These are phyloP conservation scores for Cyberlindnera maritima DNA, from an alignment of 805 yeast species.

Conservation along the genomic window DNA sequence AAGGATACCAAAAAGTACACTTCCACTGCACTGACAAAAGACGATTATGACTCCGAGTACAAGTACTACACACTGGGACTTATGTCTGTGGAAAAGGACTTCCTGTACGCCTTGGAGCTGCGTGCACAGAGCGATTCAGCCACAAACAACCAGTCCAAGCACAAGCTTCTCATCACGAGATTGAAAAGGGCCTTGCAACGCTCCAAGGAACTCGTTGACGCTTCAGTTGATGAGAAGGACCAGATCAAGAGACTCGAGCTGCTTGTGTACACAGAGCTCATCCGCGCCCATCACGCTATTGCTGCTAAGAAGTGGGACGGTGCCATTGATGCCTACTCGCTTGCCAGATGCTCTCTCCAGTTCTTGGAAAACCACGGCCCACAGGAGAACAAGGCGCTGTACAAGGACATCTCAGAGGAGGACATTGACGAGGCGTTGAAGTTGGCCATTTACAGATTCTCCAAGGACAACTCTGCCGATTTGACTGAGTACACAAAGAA, in stretches of 20 bases:
- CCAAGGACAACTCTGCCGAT: constrained; percentile 36
- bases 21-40: constrained; percentile 44
- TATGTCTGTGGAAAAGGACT: constrained; percentile 73
- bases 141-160: constrained; percentile 29
- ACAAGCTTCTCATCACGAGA: constrained; percentile 59
- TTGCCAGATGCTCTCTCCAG: constrained; percentile 61
- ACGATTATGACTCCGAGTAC: constrained; percentile 48
- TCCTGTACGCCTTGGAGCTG: constrained; percentile 65
- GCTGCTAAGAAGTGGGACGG: constrained; percentile 52
- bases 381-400: constrained; percentile 32
- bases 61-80: constrained; percentile 59
- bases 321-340: constrained; percentile 51
- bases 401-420: constrained; percentile 54
- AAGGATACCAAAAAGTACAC: constrained; percentile 64
- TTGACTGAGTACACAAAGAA: constrained; percentile 47
- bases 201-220: constrained; percentile 38
- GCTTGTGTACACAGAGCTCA: constrained; percentile 44
- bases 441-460: constrained; percentile 46
- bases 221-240: constrained; percentile 38
- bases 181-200: constrained; percentile 59
- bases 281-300: constrained; percentile 50
- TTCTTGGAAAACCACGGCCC: constrained; percentile 40
- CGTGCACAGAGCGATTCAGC: constrained; percentile 53
- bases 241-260: constrained; percentile 34
- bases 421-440: constrained; percentile 65